phyloP scores from a whole-genome alignment of 352 stramenopile species.

The Globisporangium spiculum region DNA sequence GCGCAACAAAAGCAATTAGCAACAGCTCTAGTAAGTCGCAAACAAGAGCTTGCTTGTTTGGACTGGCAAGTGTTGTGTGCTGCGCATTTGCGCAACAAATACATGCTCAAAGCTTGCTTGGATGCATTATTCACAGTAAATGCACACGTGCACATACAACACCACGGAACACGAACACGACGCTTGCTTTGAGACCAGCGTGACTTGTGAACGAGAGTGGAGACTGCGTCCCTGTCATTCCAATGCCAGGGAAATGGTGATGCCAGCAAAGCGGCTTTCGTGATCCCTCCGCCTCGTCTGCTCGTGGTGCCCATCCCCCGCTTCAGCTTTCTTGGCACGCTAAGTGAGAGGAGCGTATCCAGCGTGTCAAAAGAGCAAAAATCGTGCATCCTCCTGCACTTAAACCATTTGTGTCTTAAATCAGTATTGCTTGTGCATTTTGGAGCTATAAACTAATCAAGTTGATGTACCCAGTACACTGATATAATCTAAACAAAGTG shows the following conservation, averaged over 20 bases:
- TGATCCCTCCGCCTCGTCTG: neutral
- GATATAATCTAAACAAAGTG: neutral
- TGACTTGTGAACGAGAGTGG: neutral
- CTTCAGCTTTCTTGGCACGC: neutral
- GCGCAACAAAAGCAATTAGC: neutral
- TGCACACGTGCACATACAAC: no score
- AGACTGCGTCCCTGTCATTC: no score
- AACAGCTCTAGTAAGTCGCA: neutral
- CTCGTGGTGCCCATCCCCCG: neutral
- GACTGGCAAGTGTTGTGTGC: neutral
- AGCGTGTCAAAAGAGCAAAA: slow-evolving; percentile 3
- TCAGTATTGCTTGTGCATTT: neutral
- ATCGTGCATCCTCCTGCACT: neutral
- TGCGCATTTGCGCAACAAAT: neutral
- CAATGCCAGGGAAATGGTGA: neutral
- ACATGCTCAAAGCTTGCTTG: neutral
- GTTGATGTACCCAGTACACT: neutral
- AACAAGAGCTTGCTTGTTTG: neutral
- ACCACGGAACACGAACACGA: no score
- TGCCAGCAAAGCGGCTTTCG: slow-evolving; percentile 5
- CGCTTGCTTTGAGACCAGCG: no score
- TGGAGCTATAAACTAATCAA: neutral
- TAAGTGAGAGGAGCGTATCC: slow-evolving; percentile 7
- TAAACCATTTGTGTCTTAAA: neutral
- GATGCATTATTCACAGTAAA: neutral